phyloP scores from a whole-genome alignment of 257 asterid species.

The Henckelia pumila region DNA sequence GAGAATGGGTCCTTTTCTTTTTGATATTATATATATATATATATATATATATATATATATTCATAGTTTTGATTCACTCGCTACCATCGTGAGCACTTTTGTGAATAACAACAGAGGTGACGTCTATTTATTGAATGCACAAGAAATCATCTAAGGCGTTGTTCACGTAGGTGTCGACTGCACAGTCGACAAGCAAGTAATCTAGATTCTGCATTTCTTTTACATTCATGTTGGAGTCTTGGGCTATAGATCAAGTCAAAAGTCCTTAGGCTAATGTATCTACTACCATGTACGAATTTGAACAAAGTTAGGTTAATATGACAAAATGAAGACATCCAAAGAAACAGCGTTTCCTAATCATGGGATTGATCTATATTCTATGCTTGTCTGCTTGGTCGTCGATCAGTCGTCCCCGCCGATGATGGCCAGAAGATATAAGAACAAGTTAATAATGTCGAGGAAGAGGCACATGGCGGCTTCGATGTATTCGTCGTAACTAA shows the following conservation, averaged over 20 bases:
- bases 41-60: too few relatives aligned
- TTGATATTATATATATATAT: too few relatives aligned
- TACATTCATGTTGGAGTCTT: conserved; percentile 6
- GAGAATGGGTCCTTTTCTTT: conserved; percentile 4
- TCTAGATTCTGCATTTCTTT: conserved; percentile 7
- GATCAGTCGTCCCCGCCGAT: conserved; percentile 18
- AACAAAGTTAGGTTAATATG: too few relatives aligned
- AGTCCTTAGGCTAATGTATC: too few relatives aligned
- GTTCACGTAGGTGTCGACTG: too few relatives aligned
- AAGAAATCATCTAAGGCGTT: too few relatives aligned
- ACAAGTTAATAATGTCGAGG: conserved; percentile 59
- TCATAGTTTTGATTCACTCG: too few relatives aligned
- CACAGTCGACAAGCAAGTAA: conserved; percentile 23
- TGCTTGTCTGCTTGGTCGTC: background rate
- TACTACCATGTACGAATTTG: background rate
- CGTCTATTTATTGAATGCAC: too few relatives aligned
- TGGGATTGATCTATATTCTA: background rate
- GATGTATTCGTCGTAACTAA: conserved; percentile 56
- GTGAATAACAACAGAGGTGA: too few relatives aligned
- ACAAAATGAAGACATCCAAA: too few relatives aligned
- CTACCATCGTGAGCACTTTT: too few relatives aligned
- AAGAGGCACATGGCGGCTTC: conserved; percentile 49
- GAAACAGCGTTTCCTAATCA: background rate
- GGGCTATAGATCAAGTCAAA: too few relatives aligned
- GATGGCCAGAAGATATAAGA: conserved; percentile 41